These are phyloP conservation scores for Strobilomyces confusus DNA, from an alignment of 768 basidiomycete genomes.

Conservation along the genomic window DNA sequence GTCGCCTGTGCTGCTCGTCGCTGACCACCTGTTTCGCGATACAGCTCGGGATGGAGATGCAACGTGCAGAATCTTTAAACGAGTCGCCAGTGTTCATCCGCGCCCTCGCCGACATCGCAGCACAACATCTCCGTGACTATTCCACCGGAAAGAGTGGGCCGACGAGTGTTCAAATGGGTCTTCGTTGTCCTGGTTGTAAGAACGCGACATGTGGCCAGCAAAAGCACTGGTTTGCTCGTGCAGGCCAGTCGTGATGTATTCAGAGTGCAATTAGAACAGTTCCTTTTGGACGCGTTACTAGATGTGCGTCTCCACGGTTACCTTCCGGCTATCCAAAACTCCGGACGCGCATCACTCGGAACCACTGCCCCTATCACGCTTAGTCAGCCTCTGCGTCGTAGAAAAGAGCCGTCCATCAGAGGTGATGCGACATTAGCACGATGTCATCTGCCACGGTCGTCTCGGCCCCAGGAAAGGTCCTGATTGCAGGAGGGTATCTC, in stretches of 20 bases:
- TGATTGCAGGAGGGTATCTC: slow-evolving; percentile 94
- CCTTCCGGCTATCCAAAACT: too few species aligned
- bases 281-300: background rate
- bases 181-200: slow-evolving; percentile 93
- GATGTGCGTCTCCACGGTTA: too few species aligned
- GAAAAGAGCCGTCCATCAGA: background rate
- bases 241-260: slow-evolving; percentile 47
- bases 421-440: background rate
- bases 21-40: slow-evolving; percentile 8
- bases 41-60: slow-evolving; percentile 87
- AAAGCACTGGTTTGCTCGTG: slow-evolving; percentile 86
- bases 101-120: slow-evolving; percentile 88
- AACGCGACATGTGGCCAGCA: slow-evolving; percentile 83
- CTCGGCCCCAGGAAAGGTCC: slow-evolving; percentile 93
- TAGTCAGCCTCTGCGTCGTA: slow-evolving; percentile 23
- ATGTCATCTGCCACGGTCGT: slow-evolving; percentile 63
- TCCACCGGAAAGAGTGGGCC: slow-evolving; percentile 52
- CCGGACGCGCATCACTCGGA: too few species aligned
- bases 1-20: background rate
- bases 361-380: slow-evolving; percentile 5
- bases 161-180: slow-evolving; percentile 71
- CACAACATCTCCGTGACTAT: slow-evolving; percentile 70
- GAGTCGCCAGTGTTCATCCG: slow-evolving; percentile 95
- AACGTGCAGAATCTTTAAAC: slow-evolving; percentile 88
- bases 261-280: slow-evolving; percentile 2